A percentile compares a stretch with the other conserved stretches of the same genome.
Evolutionary conservation across 2,329 filamentous ascomycete genomes (phyloP).

Genomic region (Sarocladiaceae sp.): DNA sequence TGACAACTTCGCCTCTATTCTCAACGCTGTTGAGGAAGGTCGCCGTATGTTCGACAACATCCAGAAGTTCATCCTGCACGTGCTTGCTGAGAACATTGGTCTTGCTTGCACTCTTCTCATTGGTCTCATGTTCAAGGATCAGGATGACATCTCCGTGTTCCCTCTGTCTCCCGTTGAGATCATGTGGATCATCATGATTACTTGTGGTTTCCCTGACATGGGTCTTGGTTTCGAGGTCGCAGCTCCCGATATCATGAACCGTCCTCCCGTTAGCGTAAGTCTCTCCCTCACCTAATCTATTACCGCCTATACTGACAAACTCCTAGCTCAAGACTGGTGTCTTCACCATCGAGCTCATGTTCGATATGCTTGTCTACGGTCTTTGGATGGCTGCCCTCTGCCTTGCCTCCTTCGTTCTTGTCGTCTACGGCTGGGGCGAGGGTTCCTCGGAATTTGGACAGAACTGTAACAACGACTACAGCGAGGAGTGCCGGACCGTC

Average conservation of each 20-base stretch:
- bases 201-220: slow-evolving; percentile 69
- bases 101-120: slow-evolving; percentile 64
- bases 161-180: slow-evolving; percentile 70
- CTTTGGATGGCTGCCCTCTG: slow-evolving; percentile 62
- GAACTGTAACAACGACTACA: slow-evolving; percentile 55
- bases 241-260: slow-evolving; percentile 60
- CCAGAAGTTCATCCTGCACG: slow-evolving; percentile 66
- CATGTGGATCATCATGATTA: slow-evolving; percentile 78
- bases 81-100: slow-evolving; percentile 65
- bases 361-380: slow-evolving; percentile 64
- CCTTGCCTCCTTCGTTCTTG: slow-evolving; percentile 55
- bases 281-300: not conserved
- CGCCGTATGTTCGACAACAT: slow-evolving; percentile 70
- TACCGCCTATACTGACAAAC: not conserved
- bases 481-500: slow-evolving; percentile 50
- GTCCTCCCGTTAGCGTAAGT: slow-evolving; percentile 53
- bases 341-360: slow-evolving; percentile 58
- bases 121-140: slow-evolving; percentile 66
- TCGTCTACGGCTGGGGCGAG: slow-evolving; percentile 57
- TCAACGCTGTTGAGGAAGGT: slow-evolving; percentile 65
- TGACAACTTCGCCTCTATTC: slow-evolving; percentile 68
- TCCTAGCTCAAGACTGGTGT: slow-evolving; percentile 46
- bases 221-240: slow-evolving; percentile 68
- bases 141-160: slow-evolving; percentile 59
- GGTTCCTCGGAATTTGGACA: slow-evolving; percentile 52